Conservation (phyloP, 768 basidiomycete species). For the Galerina sulciceps region DNA sequence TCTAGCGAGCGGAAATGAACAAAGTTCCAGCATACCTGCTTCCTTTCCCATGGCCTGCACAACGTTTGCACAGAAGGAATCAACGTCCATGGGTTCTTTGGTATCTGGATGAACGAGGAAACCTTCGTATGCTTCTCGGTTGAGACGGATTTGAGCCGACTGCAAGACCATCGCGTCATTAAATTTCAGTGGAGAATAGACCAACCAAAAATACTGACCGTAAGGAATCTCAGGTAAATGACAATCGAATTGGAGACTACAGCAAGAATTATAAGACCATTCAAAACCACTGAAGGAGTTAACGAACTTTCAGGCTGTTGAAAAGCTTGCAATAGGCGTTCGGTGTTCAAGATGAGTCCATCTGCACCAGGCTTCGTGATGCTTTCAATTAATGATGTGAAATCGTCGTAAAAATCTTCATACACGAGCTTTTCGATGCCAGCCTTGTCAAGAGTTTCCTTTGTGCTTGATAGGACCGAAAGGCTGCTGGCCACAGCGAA, state of each 20-base stretch:
- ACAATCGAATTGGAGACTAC: slow-evolving; percentile 75
- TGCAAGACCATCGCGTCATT: slow-evolving; percentile 13
- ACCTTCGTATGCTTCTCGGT: slow-evolving; percentile 61
- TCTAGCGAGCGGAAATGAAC: neutral
- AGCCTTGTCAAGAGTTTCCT: slow-evolving; percentile 53
- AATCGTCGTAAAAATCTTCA: slow-evolving; percentile 76
- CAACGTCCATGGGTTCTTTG: slow-evolving; percentile 55
- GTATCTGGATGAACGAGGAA: slow-evolving; percentile 83
- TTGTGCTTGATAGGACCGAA: slow-evolving; percentile 53
- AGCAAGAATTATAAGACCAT: neutral
- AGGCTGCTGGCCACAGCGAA: slow-evolving; percentile 53
- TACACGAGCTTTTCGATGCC: slow-evolving; percentile 73
- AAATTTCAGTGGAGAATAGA: neutral
- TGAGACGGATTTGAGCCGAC: slow-evolving; percentile 76
- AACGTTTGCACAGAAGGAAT: slow-evolving; percentile 74
- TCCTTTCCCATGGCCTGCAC: slow-evolving; percentile 82
- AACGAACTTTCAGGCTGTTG: slow-evolving; percentile 53
- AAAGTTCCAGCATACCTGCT: slow-evolving; percentile 53
- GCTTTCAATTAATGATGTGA: slow-evolving; percentile 53
- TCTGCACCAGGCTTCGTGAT: slow-evolving; percentile 41
- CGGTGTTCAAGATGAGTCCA: slow-evolving; percentile 37
- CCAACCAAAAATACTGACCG: slow-evolving; percentile 39
- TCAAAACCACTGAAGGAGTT: neutral
- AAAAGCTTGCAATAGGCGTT: slow-evolving; percentile 53
- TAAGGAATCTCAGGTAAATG: slow-evolving; percentile 79